phyloP scores from a whole-genome alignment of 305 asterid genomes.

The Striga hermonthica region DNA sequence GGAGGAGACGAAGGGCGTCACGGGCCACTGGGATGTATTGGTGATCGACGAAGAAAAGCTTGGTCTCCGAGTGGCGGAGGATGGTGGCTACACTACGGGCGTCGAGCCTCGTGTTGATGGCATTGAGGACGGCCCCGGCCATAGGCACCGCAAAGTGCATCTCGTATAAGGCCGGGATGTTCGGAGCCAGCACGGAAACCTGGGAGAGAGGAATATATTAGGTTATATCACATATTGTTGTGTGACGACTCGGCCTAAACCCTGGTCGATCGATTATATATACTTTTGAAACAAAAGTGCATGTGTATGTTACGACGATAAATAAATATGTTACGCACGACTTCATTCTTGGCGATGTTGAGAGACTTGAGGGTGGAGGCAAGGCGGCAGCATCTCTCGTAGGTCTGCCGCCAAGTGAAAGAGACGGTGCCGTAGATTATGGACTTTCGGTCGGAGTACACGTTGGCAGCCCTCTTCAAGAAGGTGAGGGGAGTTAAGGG shows the following conservation, averaged over 20 bases:
- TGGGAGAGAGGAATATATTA: conserved; percentile 23
- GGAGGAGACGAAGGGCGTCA: conserved; percentile 46
- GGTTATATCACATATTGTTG: too few relatives aligned
- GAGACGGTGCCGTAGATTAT: conserved; percentile 35
- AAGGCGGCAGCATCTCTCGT: conserved; percentile 49
- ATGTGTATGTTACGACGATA: too few relatives aligned
- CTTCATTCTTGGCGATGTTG: conserved; percentile 39
- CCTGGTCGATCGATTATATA: too few relatives aligned
- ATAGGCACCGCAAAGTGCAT: conserved; percentile 93
- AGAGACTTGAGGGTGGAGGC: conserved; percentile 49
- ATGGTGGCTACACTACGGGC: conserved; percentile 58
- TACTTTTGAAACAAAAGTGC: too few relatives aligned
- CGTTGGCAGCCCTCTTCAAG: conserved; percentile 47
- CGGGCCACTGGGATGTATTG: conserved; percentile 46
- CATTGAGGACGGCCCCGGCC: conserved; percentile 87
- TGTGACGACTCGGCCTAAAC: too few relatives aligned
- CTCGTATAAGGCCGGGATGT: conserved; percentile 75
- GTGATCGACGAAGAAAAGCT: conserved; percentile 62
- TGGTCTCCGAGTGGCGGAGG: conserved; percentile 68
- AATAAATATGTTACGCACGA: conserved; percentile 33
- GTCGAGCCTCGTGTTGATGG: conserved; percentile 74
- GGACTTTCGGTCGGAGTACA: conserved; percentile 41
- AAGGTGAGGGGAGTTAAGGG: conserved; percentile 56
- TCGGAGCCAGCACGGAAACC: conserved; percentile 89
- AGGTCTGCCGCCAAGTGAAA: conserved; percentile 55